Evolutionary conservation across 2,329 filamentous ascomycete genomes (phyloP), one percentile per base, ranked within the genome.

Genomic region (Paecilomyces variotii): DNA sequence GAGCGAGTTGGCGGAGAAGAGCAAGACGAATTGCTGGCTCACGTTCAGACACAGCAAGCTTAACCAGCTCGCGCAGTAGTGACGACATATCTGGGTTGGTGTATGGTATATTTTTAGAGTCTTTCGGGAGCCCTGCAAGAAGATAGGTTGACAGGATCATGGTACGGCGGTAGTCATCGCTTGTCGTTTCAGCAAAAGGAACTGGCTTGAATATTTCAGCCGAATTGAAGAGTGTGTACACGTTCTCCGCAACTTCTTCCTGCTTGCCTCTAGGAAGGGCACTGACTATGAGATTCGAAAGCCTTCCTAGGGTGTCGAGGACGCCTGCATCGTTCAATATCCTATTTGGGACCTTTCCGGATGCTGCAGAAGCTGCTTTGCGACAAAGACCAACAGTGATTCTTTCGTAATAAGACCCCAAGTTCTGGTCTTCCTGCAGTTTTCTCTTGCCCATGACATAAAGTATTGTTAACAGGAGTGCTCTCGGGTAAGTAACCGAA

Each of bases 401-500:
- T 53, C 80, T 80, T n/a, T 78, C 73, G 59, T 77, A 80, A 62
- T 81, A 81, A 39, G 69, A 65, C 32, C 75, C 74, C 53, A 80
- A 65, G 60, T 77, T 76, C 7, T 70, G 75, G 58, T 77, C 74
- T 56, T 71, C 65, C 11, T 73, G 65, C 63, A 78, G 69, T 12
- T 74, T 70, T 59, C 82, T 81, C 63, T 81, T 78, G 28, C 79
- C 79, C 70, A 88, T 81, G 2, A 84, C 82, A 68, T 84, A 87
- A 1, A 87, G 74, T 54, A 87, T 75, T 1, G 85, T 85, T 26
- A 84, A 78, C 1, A 88, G 73, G 4, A 88, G 78, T 5, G 83
- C 81, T 25, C 78, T 75, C n/a, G 84, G 78, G 65, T 87, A 88
- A 3, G 73, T 72, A 5, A 78, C 74, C 11, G 80, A 77, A 2